These are phyloP conservation scores for Colletotrichum sp. DNA, from an alignment of 2,329 filamentous ascomycete genomes.

Conservation along the genomic window DNA sequence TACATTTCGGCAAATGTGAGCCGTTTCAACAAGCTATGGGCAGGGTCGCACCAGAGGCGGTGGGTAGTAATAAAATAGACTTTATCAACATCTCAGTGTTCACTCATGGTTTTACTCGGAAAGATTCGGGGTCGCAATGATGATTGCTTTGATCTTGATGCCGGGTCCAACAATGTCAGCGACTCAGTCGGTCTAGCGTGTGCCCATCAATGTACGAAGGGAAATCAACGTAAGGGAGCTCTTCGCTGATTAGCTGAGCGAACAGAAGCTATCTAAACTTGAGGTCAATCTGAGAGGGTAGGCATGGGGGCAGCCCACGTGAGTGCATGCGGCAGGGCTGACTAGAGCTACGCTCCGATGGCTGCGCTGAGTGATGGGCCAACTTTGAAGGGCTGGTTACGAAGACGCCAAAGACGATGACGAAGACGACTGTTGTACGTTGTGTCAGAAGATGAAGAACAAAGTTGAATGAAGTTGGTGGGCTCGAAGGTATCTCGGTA, in stretches of 20 bases:
- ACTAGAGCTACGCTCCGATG: background rate
- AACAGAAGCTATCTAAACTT: background rate
- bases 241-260: background rate
- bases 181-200: background rate
- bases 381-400: background rate
- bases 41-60: rapidly evolving
- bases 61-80: background rate
- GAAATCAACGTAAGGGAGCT: background rate
- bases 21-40: background rate
- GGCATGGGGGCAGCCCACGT: too few species aligned
- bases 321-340: background rate
- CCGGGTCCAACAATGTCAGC: background rate
- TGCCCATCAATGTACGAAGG: rapidly evolving
- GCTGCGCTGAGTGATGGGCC: background rate
- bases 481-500: background rate
- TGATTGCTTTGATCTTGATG: background rate
- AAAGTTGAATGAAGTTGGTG: background rate
- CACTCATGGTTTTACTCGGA: rapidly evolving
- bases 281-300: background rate
- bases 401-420: background rate
- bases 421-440: background rate
- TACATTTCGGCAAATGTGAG: background rate
- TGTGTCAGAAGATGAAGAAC: background rate
- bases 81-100: background rate
- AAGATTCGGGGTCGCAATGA: background rate